Percentiles rank a stretch among this genome's conserved stretches.
Conservation (phyloP, 768 basidiomycete species). For the Rhizopogon rudus region DNA sequence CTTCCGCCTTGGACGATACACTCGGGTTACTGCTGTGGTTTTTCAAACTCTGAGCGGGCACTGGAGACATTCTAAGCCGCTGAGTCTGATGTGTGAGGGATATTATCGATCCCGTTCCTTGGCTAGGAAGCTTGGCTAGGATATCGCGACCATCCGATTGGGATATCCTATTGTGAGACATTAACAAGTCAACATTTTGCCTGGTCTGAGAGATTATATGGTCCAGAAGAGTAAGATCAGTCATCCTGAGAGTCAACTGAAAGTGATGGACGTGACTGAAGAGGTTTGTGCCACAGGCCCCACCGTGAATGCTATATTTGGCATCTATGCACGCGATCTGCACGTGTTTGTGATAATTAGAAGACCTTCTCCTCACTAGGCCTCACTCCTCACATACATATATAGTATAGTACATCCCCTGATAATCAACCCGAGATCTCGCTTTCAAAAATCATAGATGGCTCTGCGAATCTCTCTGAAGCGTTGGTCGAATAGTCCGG, state of each 20-base stretch:
- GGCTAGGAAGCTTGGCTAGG: slow-evolving; percentile 30
- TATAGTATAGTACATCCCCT: not conserved
- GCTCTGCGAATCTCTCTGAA: not conserved
- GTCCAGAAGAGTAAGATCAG: slow-evolving; percentile 18
- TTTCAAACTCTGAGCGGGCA: not conserved
- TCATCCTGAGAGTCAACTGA: slow-evolving; percentile 11
- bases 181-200: slow-evolving; percentile 42
- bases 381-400: no score
- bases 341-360: no score
- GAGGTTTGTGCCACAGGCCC: no score
- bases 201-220: slow-evolving; percentile 43
- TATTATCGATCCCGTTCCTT: slow-evolving; percentile 13
- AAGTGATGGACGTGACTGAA: not conserved
- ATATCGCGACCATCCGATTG: slow-evolving; percentile 35
- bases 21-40: not conserved
- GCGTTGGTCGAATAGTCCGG: not conserved
- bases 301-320: no score
- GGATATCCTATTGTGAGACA: slow-evolving; percentile 36
- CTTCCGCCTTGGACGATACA: slow-evolving; percentile 14
- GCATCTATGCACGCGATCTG: no score
- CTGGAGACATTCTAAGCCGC: slow-evolving; percentile 21
- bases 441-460: not conserved
- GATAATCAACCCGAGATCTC: not conserved
- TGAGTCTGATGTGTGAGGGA: slow-evolving; percentile 18
- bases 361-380: no score